Percentiles rank a stretch among this genome's conserved stretches.
phyloP scores from a whole-genome alignment of 345 rosid species.

The Corchorus olitorius region DNA sequence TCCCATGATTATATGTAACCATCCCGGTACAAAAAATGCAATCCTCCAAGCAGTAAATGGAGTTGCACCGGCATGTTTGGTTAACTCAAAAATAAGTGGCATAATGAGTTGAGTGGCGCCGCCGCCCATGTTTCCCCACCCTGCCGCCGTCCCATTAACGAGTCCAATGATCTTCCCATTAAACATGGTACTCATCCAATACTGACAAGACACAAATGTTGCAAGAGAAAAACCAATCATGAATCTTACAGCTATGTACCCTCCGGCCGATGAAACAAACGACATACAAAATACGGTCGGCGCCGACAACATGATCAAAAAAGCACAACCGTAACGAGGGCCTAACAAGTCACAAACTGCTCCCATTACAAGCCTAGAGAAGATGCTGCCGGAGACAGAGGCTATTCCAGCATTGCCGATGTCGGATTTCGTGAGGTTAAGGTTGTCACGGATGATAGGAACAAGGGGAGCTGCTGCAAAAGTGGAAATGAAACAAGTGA shows the following conservation, averaged over 20 bases:
- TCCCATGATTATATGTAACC: constrained; percentile 47
- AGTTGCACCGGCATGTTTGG: constrained; percentile 28
- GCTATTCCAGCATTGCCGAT: constrained; percentile 40
- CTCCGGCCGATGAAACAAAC: constrained; percentile 33
- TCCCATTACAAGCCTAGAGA: constrained; percentile 46
- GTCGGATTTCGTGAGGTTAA: constrained; percentile 34
- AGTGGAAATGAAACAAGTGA: constrained; percentile 47
- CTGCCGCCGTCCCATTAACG: constrained; percentile 41
- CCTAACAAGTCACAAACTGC: constrained; percentile 44
- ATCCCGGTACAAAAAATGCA: constrained; percentile 35
- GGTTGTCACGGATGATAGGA: constrained; percentile 45
- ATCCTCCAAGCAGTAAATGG: constrained; percentile 41
- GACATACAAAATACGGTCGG: constrained; percentile 45
- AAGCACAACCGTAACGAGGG: constrained; percentile 40
- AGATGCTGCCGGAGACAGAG: constrained; percentile 43
- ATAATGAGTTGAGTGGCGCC: constrained; percentile 38
- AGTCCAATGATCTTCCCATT: constrained; percentile 38
- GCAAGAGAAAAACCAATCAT: constrained; percentile 39
- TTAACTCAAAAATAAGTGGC: constrained; percentile 34
- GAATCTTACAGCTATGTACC: constrained; percentile 32
- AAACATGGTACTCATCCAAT: constrained; percentile 44
- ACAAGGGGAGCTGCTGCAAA: constrained; percentile 42
- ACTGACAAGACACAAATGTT: constrained; percentile 41
- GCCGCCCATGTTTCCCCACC: constrained; percentile 45
- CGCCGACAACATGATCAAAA: constrained; percentile 36